Evolutionary conservation across 2,329 filamentous ascomycete genomes (phyloP).

Genomic region (Diplocarpon rosae): DNA sequence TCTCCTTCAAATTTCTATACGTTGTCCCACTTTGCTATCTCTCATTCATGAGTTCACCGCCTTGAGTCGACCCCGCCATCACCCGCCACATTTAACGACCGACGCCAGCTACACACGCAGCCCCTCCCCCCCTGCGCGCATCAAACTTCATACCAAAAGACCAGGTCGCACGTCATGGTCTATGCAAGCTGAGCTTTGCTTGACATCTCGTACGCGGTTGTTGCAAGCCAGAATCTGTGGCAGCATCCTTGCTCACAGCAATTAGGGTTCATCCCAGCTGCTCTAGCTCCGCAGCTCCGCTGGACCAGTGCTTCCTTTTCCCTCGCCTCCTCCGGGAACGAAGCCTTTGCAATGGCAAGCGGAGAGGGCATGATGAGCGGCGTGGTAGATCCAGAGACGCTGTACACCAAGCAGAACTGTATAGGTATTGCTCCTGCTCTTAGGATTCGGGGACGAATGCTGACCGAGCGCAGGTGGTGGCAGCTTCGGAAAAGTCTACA

Average conservation of each 20-base stretch:
- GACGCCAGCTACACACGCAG: slow-evolving; percentile 3
- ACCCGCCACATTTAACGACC: slow-evolving; percentile 15
- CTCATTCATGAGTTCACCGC: not conserved
- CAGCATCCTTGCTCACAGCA: slow-evolving; percentile 7
- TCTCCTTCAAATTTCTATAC: not conserved
- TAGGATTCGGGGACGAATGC: slow-evolving; percentile 14
- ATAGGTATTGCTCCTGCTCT: slow-evolving; percentile 48
- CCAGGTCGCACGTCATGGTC: not conserved
- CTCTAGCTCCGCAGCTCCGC: slow-evolving; percentile 1
- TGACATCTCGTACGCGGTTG: not conserved
- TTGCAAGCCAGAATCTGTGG: slow-evolving; percentile 5
- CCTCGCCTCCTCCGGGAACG: not conserved
- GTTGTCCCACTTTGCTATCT: slow-evolving; percentile 1
- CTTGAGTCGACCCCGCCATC: slow-evolving; percentile 19
- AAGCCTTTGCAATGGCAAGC: slow-evolving; percentile 22
- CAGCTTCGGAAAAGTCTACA: slow-evolving; percentile 98
- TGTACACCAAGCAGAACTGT: slow-evolving; percentile 89
- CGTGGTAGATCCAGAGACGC: slow-evolving; percentile 69
- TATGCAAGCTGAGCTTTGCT: not conserved
- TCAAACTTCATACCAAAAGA: not conserved
- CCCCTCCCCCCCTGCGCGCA: not conserved
- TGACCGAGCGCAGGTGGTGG: slow-evolving; percentile 58
- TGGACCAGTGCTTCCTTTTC: slow-evolving; percentile 3
- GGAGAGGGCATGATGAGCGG: slow-evolving; percentile 31
- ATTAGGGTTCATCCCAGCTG: slow-evolving; percentile 6